Evolutionary conservation across 2,329 filamentous ascomycete genomes (phyloP), one percentile per base, ranked within the genome.

Genomic region (Fusarium keratoplasticum): DNA sequence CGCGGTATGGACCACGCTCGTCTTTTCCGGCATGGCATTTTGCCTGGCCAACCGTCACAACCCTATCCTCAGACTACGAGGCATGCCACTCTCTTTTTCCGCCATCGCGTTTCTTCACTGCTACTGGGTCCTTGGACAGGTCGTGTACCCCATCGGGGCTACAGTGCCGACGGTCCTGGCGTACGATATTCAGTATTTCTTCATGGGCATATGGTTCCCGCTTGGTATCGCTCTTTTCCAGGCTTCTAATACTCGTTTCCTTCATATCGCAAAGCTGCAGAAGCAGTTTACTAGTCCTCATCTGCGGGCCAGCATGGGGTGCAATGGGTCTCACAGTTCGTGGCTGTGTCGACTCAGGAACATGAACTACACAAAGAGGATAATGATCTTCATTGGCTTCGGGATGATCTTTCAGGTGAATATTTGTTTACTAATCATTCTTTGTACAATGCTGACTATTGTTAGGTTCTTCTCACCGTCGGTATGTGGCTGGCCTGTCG

Each of bases 221-320:
- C 86, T 90, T 57, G 90, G 91, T 35, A 89, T 93, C 61, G 90
- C 89, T 18, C 83, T 93, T 2, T 92, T 92, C 77, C 90, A 92
- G 74, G 90, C 89, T 31, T 89, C 89, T 66, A 91, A 92, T 79
- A 86, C 83, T 70, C 88, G 89, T 61, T 89, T 92, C 64, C 85
- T 91, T 22, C 83, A 90, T 67, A 82, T 91, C 59, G 89, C 89
- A 61, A 86, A 85, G 72, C 81, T 85, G 18, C 89, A 91, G 78
- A 80, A 79, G 66, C 74, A 75, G 47, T 82, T 79, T 52, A 63
- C 76, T 18, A 54, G 72, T 10, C 50, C 59, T 16, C 54, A 66
- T 5, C 42, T 68, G 14, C 59, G 35, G 20, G 18, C 14, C 9
- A 62, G 33, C 22, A 2, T n/a, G 8, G 35, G 59, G 13, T 52